Evolutionary conservation across 78 protist genomes (phyloP).

Genomic region (Dictyostelium purpureum): DNA sequence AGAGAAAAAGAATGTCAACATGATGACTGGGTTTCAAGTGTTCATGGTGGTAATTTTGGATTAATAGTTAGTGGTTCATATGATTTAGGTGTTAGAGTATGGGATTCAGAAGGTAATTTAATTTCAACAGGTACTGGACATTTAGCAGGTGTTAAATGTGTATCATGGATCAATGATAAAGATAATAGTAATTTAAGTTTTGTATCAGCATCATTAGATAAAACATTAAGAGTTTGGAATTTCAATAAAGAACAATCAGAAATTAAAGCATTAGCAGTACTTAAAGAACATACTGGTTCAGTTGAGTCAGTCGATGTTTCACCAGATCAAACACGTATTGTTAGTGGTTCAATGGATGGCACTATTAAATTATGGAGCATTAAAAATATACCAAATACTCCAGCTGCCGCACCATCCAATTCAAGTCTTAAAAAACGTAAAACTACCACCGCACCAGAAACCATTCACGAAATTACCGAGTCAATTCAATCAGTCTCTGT

Average conservation of each 20-base stretch:
- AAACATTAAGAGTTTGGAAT: slow-evolving; percentile 62
- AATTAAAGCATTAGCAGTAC: not conserved
- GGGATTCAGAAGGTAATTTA: slow-evolving; percentile 7
- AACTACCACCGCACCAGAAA: not conserved
- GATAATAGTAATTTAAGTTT: not conserved
- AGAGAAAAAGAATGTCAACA: slow-evolving; percentile 73
- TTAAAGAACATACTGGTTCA: slow-evolving; percentile 47
- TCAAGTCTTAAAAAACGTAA: not conserved
- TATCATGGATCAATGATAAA: slow-evolving; percentile 11
- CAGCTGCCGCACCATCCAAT: not conserved
- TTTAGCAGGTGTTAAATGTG: slow-evolving; percentile 55
- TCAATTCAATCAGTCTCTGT: slow-evolving; percentile 23
- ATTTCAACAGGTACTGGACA: slow-evolving; percentile 50
- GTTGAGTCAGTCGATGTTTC: slow-evolving; percentile 30
- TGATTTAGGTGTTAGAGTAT: slow-evolving; percentile 67
- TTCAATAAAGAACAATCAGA: not conserved
- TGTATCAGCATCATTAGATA: slow-evolving; percentile 42
- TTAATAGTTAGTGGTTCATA: slow-evolving; percentile 33
- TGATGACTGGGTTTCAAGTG: slow-evolving; percentile 65
- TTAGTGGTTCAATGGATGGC: slow-evolving; percentile 27
- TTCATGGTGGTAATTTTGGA: slow-evolving; percentile 31
- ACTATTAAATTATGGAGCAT: slow-evolving; percentile 34
- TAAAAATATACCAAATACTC: slow-evolving; percentile 1
- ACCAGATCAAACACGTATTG: slow-evolving; percentile 30
- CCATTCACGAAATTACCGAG: not conserved